phyloP scores from a whole-genome alignment of 2,329 filamentous ascomycete species.

The Paraconiothyrium brasiliense region DNA sequence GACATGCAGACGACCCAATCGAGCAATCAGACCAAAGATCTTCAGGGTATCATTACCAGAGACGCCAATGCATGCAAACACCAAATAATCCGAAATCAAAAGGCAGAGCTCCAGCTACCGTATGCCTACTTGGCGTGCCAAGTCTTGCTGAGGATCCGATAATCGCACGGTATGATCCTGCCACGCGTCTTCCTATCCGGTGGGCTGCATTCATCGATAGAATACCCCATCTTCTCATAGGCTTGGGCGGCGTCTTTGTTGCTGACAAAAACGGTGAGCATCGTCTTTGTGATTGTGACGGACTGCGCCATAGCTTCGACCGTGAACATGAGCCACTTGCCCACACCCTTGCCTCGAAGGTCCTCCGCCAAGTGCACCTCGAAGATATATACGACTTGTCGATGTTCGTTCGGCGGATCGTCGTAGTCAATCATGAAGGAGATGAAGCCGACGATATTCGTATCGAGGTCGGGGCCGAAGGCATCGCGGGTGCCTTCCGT shows the following conservation, averaged over 20 bases:
- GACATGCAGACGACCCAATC: neutral
- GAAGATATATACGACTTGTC: conserved; percentile 78
- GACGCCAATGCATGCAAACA: neutral
- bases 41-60: neutral
- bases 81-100: neutral
- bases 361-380: conserved; percentile 74
- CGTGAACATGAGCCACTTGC: conserved; percentile 66
- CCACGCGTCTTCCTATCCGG: conserved; percentile 49
- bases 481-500: conserved; percentile 5
- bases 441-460: conserved; percentile 54
- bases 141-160: conserved; percentile 39
- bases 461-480: conserved; percentile 6
- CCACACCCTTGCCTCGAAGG: conserved; percentile 70
- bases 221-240: conserved; percentile 69
- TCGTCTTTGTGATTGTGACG: conserved; percentile 70
- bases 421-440: conserved; percentile 77
- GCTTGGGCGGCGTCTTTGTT: conserved; percentile 68
- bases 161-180: conserved; percentile 34
- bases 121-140: neutral
- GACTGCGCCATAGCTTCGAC: conserved; percentile 63
- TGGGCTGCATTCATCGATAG: conserved; percentile 63
- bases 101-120: neutral
- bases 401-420: conserved; percentile 52
- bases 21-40: neutral
- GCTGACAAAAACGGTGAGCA: conserved; percentile 76